Evolutionary conservation across 805 yeast species (phyloP).

Genomic region (Myxozyma lipomycoides): DNA sequence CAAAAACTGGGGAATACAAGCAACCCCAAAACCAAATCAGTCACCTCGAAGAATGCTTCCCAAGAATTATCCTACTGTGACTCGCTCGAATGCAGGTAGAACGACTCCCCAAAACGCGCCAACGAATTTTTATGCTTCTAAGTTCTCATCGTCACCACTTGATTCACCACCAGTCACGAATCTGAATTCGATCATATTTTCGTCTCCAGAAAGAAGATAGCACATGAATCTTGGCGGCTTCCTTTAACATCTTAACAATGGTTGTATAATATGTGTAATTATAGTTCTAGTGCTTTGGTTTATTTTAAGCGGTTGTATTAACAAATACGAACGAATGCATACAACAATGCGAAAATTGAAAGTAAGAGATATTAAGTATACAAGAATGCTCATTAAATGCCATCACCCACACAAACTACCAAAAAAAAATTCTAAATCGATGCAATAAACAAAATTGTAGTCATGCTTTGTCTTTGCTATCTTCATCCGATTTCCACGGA

Average conservation of each 20-base stretch:
- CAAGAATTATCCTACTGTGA: not conserved
- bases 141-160: conserved; percentile 25
- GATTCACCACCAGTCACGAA: conserved; percentile 26
- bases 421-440: no score
- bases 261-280: no score
- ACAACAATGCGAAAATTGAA: not conserved
- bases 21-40: conserved; percentile 31
- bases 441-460: no score
- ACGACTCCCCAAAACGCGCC: conserved; percentile 9
- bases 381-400: no score
- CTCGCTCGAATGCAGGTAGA: not conserved
- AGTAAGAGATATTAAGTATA: no score
- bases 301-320: no score
- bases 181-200: conserved; percentile 20
- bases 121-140: not conserved
- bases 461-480: not conserved
- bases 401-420: no score
- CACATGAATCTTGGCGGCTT: not conserved
- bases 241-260: no score
- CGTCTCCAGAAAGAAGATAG: conserved; percentile 20
- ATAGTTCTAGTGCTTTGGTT: no score
- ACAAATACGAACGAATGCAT: no score
- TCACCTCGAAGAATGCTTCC: not conserved
- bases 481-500: conserved; percentile 18
- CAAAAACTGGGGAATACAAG: conserved; percentile 37